Evolutionary conservation across 441 rosid genomes (phyloP).

Genomic region (Gossypium schwendimanii): DNA sequence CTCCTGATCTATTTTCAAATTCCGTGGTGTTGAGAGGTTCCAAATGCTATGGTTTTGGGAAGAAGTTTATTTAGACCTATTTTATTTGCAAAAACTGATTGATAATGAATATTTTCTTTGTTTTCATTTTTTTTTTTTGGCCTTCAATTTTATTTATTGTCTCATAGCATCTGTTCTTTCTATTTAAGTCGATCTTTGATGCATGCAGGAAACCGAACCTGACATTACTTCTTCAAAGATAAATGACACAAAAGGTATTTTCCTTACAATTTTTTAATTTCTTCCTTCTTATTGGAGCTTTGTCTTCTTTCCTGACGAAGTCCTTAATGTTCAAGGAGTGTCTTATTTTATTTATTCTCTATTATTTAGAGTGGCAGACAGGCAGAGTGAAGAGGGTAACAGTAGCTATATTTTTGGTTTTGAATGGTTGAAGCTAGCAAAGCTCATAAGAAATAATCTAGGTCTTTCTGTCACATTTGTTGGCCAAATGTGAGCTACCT

Average conservation of each 20-base stretch:
- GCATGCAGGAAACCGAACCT: constrained; percentile 43
- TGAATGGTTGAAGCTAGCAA: not conserved
- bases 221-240: constrained; percentile 27
- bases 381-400: constrained; percentile 2
- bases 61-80: not conserved
- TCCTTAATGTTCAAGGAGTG: not conserved
- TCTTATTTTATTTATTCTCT: not conserved
- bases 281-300: not conserved
- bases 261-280: not conserved
- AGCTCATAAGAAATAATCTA: not conserved
- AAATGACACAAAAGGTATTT: constrained; percentile 47
- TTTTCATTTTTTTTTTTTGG: not conserved
- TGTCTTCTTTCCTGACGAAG: not conserved
- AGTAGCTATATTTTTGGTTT: not conserved
- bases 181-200: constrained; percentile 17
- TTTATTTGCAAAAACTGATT: not conserved
- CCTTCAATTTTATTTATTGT: not conserved
- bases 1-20: not conserved
- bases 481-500: not conserved
- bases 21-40: not conserved
- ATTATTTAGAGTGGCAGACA: not conserved
- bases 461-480: not conserved
- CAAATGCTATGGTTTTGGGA: not conserved
- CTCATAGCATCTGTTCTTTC: not conserved
- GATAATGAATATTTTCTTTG: not conserved